These are phyloP conservation scores for Asparagopsis taxiformis DNA, from an alignment of 31 red algal genomes.

Conservation along the genomic window DNA sequence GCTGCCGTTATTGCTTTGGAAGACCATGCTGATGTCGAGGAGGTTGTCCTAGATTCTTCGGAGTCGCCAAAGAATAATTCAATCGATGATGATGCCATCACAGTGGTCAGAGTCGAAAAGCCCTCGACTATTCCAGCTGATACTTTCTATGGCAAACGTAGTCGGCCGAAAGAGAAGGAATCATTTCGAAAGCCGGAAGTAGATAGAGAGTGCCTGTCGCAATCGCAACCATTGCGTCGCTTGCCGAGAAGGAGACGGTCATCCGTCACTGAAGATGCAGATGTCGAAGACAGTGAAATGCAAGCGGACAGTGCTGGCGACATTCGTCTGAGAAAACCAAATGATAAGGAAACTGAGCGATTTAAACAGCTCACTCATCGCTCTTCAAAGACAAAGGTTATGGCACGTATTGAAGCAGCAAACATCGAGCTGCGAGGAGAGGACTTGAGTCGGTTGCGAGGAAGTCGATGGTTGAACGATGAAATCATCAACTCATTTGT, in stretches of 20 bases:
- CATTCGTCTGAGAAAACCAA: slow-evolving; percentile 14
- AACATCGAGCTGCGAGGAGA: slow-evolving; percentile 39
- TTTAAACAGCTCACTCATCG: slow-evolving; percentile 18
- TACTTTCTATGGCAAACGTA: slow-evolving; percentile 12
- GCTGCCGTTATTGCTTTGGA: too few species aligned
- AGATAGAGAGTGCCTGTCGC: neutral
- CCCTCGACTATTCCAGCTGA: slow-evolving; percentile 1
- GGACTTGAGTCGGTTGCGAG: slow-evolving; percentile 55
- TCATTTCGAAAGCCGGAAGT: neutral
- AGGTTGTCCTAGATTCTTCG: too few species aligned
- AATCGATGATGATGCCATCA: too few species aligned
- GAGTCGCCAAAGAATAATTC: too few species aligned
- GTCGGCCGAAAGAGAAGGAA: neutral
- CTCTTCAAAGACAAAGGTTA: slow-evolving; percentile 16
- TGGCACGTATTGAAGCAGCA: slow-evolving; percentile 43
- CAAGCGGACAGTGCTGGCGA: neutral
- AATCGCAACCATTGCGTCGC: neutral
- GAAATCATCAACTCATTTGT: slow-evolving; percentile 76
- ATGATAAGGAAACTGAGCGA: neutral
- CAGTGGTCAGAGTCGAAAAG: too few species aligned
- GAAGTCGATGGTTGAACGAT: slow-evolving; percentile 64
- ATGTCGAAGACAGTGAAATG: neutral
- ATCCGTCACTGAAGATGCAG: slow-evolving; percentile 9
- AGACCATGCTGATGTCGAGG: too few species aligned
- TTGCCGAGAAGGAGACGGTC: neutral